Evolutionary conservation across 371 early-diverging fungal genomes (phyloP), one percentile per base, ranked within the genome.

Genomic region (Syncephalastrum contaminatum): DNA sequence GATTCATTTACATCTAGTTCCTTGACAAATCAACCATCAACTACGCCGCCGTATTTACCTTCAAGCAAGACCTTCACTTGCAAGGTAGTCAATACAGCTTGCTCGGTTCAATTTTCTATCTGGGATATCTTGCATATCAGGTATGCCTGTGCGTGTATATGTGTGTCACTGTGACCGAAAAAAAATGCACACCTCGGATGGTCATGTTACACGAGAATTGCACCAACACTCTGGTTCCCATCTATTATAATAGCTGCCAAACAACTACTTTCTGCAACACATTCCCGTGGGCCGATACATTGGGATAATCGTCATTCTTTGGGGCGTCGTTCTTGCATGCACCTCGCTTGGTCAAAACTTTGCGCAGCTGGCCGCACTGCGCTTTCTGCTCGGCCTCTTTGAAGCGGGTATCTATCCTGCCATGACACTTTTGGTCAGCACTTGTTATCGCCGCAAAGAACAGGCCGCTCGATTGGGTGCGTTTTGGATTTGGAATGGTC

Each of bases 1-100:
- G 18, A 24, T 50, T 30, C 13, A 16, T 40, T 36, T 22, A 25
- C 30, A n/a, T 30, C 3, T 48, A 75, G 70, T 75, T 72, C 60
- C 41, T 75, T 24, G 75, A 75, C 59, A 75, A 75, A 64, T 65
- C 75, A 36, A 64, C 70, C 3, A 67, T 75, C 56, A 69, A 62
- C 39, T 75, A 75, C 47, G 72, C 70, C 2, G 63, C 63, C 43
- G 52, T 62, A 1, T 57, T 75, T 15, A 53, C 39, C 24, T 63
- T 75, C 16, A 64, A 69, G 42, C 21, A 59, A 47, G 75, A 75
- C 45, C 45, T 69, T 4, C 19, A 55, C 2, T 44, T 75, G 16
- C 19, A 43, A 0, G 72, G 70, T 4, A 61, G 21, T 27, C 55
- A 75, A 14, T 75, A 63, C 51, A 69, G 66, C 53, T 47, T 72